Conservation (phyloP, 805 yeast species). For the Wickerhamiella spandovensis region DNA sequence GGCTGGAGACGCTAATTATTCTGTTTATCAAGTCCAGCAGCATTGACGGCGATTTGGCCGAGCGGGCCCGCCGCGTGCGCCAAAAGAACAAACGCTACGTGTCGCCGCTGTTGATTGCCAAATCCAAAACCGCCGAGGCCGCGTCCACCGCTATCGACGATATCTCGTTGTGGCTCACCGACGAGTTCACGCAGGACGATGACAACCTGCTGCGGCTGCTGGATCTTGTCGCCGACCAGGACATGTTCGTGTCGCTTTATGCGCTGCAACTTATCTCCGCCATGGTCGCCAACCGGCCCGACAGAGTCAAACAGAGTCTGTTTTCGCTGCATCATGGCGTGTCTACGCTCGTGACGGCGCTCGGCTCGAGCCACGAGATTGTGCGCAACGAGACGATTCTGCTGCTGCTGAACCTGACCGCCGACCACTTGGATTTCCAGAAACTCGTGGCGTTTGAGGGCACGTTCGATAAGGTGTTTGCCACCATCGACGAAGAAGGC, state of each 20-base stretch:
- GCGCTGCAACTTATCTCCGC: slow-evolving; percentile 78
- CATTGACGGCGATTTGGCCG: slow-evolving; percentile 57
- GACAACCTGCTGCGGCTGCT: slow-evolving; percentile 36
- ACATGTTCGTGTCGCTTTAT: slow-evolving; percentile 69
- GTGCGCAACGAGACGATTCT: slow-evolving; percentile 74
- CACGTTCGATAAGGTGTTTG: slow-evolving; percentile 69
- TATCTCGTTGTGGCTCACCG: slow-evolving; percentile 89
- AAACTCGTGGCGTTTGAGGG: slow-evolving; percentile 90
- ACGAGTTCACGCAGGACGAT: slow-evolving; percentile 61
- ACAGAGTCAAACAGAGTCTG: slow-evolving; percentile 58
- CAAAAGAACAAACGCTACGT: slow-evolving; percentile 17
- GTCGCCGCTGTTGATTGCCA: slow-evolving; percentile 34
- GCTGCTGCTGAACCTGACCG: slow-evolving; percentile 69
- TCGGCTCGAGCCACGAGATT: slow-evolving; percentile 65
- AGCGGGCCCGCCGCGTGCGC: slow-evolving; percentile 47
- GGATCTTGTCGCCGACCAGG: slow-evolving; percentile 38
- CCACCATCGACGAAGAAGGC: slow-evolving; percentile 75
- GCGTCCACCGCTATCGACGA: slow-evolving; percentile 48
- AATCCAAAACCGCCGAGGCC: slow-evolving; percentile 61
- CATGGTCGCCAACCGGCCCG: slow-evolving; percentile 60
- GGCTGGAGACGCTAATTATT: slow-evolving; percentile 73
- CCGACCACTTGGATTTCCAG: slow-evolving; percentile 74
- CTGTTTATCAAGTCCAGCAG: slow-evolving; percentile 53
- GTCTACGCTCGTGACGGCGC: slow-evolving; percentile 50
- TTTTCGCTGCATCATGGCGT: slow-evolving; percentile 66